phyloP scores from a whole-genome alignment of 1,139 yeast genomes.

The Suhomyces yuchorum region DNA sequence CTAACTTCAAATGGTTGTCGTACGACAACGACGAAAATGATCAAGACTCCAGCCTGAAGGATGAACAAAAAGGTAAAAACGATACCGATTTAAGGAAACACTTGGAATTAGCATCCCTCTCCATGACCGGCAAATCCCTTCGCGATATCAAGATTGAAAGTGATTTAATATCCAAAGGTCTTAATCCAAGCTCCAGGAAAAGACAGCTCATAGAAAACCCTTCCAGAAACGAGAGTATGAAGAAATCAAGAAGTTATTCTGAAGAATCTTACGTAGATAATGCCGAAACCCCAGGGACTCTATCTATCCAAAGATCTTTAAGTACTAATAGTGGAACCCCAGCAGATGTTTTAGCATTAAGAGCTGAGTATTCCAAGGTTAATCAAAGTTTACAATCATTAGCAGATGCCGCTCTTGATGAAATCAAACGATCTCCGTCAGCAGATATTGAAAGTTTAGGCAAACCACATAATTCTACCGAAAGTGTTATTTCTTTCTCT shows the following conservation, averaged over 20 bases:
- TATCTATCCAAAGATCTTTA: slow-evolving; percentile 3
- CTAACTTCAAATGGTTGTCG: slow-evolving; percentile 63
- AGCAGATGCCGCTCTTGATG: slow-evolving; percentile 28
- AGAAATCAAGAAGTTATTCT: slow-evolving; percentile 4
- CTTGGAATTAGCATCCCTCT: slow-evolving; percentile 54
- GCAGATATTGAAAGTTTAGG: background rate
- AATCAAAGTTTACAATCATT: slow-evolving; percentile 21
- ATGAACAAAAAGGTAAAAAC: background rate
- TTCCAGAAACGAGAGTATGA: slow-evolving; percentile 7
- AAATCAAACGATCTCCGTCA: background rate
- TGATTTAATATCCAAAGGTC: slow-evolving; percentile 50
- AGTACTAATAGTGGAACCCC: slow-evolving; percentile 19
- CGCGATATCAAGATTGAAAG: slow-evolving; percentile 51
- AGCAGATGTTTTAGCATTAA: slow-evolving; percentile 12
- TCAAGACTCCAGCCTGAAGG: background rate
- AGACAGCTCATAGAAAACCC: slow-evolving; percentile 11
- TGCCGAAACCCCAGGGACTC: background rate
- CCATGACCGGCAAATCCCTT: slow-evolving; percentile 55
- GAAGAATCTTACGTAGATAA: slow-evolving; percentile 2
- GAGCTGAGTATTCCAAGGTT: slow-evolving; percentile 16
- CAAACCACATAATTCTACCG: background rate
- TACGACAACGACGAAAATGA: slow-evolving; percentile 25
- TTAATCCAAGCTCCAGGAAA: slow-evolving; percentile 40
- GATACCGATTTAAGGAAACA: slow-evolving; percentile 36
- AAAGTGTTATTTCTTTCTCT: background rate